Evolutionary conservation across 2,329 filamentous ascomycete genomes (phyloP), one percentile per base, ranked within the genome.

Genomic region (Sporothrix sp.): DNA sequence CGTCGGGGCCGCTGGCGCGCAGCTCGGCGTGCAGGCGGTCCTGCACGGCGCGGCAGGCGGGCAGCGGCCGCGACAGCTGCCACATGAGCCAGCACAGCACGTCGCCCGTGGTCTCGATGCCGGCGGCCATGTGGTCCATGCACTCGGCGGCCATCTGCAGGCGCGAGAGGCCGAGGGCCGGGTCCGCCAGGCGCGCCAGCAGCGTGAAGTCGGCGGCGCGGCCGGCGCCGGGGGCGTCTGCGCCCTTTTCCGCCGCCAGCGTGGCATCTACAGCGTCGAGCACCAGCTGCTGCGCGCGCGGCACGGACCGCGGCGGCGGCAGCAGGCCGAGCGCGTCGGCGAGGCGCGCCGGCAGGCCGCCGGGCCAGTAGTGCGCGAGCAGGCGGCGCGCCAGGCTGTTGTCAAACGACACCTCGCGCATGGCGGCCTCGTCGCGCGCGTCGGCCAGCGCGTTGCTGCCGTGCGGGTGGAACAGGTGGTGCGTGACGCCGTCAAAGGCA

Each of bases 81-180:
- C 81, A 82, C 77, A 86, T 82, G 8, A 85, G 67, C 59, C 85
- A 85, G 59, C 81, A 85, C 0, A 86, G 67, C 0, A 72, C 79
- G 57, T 86, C 82, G n/a, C 82, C 81, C 0, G 82, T 85, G 1
- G 82, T 86, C 58, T 86, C 82, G 53, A 85, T 84, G 0, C 82
- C 82, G 0, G 82, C 82, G 0, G 77, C 79, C 77, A 85, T 79
- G 62, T 86, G 82, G 57, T 86, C 82, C 53, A 84, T 74, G 58
- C 79, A 84, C 62, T 86, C 82, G 18, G 82, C 81, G 0, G 81
- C 81, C 57, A 79, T 74, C 57, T 81, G 73, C 4, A 76, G 65
- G 4, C 68, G 63, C 28, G 74, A 68, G 36, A 82, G 67, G 4
- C 68, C 63, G 60, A 48, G 30, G 28, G 51, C 45, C 1, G 49